Evolutionary conservation across 495 filamentous ascomycete species (phyloP).

Genomic region (Letharia lupina): DNA sequence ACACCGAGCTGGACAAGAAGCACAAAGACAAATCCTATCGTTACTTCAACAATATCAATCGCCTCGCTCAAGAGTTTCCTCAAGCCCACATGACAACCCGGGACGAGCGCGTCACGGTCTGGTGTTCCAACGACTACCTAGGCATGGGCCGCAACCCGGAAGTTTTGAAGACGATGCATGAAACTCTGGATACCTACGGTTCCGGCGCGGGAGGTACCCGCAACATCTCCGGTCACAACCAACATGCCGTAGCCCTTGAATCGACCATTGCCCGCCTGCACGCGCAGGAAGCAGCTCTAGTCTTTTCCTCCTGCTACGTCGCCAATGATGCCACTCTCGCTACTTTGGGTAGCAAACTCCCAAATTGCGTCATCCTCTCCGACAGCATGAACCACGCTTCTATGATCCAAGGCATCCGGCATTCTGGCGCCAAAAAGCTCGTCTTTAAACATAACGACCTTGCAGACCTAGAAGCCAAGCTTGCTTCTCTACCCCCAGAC

Average conservation of each 20-base stretch:
- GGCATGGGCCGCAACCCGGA: conserved; percentile 91
- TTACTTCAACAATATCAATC: conserved; percentile 99
- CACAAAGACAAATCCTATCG: conserved; percentile 99
- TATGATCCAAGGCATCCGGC: conserved; percentile 98
- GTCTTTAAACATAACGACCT: conserved; percentile 98
- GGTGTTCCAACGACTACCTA: conserved; percentile 98
- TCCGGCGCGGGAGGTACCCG: conserved; percentile 92
- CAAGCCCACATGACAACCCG: conserved; percentile 79
- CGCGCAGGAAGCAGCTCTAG: conserved; percentile 83
- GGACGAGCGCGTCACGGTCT: conserved; percentile 90
- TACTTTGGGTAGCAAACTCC: conserved; percentile 90
- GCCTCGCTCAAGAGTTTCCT: conserved; percentile 91
- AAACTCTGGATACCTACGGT: conserved; percentile 88
- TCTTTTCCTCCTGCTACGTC: conserved; percentile 95
- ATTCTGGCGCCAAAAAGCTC: conserved; percentile 91
- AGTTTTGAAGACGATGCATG: conserved; percentile 86
- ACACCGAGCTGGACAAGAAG: conserved; percentile 87
- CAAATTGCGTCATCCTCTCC: conserved; percentile 89
- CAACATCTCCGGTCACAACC: conserved; percentile 96
- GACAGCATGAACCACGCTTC: conserved; percentile 96
- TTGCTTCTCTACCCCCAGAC: conserved; percentile 73
- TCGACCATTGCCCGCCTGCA: conserved; percentile 77
- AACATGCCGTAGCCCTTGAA: conserved; percentile 84
- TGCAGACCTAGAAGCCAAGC: conserved; percentile 77
- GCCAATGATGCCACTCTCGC: conserved; percentile 97